A percentile compares a stretch with the other conserved stretches of the same genome.
Evolutionary conservation across 140 eudicot species (phyloP).

Genomic region (Erigeron philadelphicus): DNA sequence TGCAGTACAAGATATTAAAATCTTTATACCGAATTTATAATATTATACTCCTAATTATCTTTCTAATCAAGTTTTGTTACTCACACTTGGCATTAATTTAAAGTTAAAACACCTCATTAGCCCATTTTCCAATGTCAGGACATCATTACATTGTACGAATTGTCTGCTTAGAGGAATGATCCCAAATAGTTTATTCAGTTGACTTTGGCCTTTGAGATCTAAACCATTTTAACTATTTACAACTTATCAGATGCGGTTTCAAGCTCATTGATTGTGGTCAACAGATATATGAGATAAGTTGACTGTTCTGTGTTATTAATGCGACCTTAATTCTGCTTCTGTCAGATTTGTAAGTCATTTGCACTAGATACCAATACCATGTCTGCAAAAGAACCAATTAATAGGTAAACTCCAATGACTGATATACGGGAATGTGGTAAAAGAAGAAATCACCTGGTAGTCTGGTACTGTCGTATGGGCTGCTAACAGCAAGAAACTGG

Average conservation of each 20-base stretch:
- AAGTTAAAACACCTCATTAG: too few relatives aligned
- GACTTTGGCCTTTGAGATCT: background rate
- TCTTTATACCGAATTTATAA: too few relatives aligned
- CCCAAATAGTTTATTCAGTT: conserved; percentile 7
- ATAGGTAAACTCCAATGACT: conserved; percentile 30
- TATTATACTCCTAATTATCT: too few relatives aligned
- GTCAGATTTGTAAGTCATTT: background rate
- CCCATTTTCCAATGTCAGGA: too few relatives aligned
- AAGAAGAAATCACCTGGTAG: conserved; percentile 16
- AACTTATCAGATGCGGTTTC: background rate
- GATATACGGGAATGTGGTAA: conserved; percentile 42
- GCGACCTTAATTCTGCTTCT: background rate
- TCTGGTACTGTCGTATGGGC: conserved; percentile 26
- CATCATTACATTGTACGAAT: too few relatives aligned
- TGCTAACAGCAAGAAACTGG: conserved; percentile 30
- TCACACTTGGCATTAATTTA: too few relatives aligned
- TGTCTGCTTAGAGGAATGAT: too few relatives aligned
- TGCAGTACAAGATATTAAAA: too few relatives aligned
- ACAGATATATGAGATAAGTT: background rate
- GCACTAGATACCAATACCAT: conserved; percentile 19
- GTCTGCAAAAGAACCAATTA: conserved; percentile 16
- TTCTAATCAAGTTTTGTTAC: too few relatives aligned
- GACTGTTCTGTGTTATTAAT: background rate
- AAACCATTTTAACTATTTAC: background rate
- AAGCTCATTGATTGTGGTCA: background rate